Base-by-base conservation (phyloP, 163 green algal genomes). In the Prototheca wickerhamii region DNA sequence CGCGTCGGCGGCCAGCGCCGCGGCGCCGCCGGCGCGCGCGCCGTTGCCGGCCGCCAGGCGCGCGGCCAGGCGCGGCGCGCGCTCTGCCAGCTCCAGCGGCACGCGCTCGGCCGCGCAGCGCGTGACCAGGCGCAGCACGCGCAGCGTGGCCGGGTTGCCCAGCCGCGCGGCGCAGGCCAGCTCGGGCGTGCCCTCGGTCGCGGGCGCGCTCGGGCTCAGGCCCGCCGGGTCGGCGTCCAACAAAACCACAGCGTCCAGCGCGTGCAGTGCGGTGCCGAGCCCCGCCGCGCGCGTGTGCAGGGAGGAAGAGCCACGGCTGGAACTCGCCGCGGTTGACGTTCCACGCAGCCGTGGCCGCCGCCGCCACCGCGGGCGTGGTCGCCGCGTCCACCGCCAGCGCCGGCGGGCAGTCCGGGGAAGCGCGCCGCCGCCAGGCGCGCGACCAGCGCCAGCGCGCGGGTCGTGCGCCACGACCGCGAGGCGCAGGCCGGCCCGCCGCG, bases 261-360 rank as follows among this genome's bases (percentile, higher is more conserved):
- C 28, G 0, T 84, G 77, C 56, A 95, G 73, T 63, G 85, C 61
- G 5, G 82, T 92, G 59, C 84, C 88, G 35, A 94, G 71, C n/a
- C 88, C 87, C 53, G 77, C 80, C 4, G 60, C 72, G 2, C 64
- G 58, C 0, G 78, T 56, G 3, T 81, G 72, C 64, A 84, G 64
- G n/a, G 44, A 94, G 71, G 53, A 89, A 77, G 10, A 88, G 42
- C 55, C 63, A 83, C 3, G 60, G 63, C 23, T n/a, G n/a, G n/a
- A n/a, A 46, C 29, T 42, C 63, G 67, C 43, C 40, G 15, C 26
- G 20, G 20, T 7, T 15, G 30, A 56, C 33, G 60, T 69, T 71
- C 25, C 61, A 64, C 53, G 62, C 58, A 59, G 60, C 51, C 17
- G 72, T 33, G 31, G 71, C 62, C 18, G 37, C 54, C 46, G 46